Evolutionary conservation across 208 protist species (phyloP).

Genomic region (Trichomonas tenax): DNA sequence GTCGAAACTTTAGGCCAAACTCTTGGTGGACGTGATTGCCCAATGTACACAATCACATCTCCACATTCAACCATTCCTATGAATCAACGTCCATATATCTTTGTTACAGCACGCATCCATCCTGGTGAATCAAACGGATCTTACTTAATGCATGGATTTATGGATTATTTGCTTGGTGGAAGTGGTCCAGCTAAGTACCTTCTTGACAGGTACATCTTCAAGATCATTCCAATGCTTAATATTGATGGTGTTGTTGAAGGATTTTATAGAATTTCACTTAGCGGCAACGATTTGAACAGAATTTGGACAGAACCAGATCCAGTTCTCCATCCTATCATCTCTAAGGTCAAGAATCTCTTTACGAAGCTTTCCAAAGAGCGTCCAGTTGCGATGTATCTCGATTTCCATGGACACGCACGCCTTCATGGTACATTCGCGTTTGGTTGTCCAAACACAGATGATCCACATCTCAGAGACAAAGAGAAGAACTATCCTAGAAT

Average conservation of each 20-base stretch:
- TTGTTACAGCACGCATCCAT: constrained; percentile 81
- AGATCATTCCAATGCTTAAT: constrained; percentile 85
- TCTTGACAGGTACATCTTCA: neutral
- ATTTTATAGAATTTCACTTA: constrained; percentile 81
- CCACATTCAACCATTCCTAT: neutral
- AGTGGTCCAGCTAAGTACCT: neutral
- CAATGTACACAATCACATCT: neutral
- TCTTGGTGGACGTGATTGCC: neutral
- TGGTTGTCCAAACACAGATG: neutral
- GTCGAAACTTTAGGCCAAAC: neutral
- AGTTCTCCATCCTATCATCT: constrained; percentile 33
- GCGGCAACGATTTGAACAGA: constrained; percentile 79
- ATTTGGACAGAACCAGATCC: constrained; percentile 54
- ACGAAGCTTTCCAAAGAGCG: neutral
- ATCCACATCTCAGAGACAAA: neutral
- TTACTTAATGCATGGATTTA: constrained; percentile 74
- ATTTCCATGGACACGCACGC: neutral
- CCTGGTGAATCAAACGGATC: constrained; percentile 81
- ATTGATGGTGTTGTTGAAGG: constrained; percentile 88
- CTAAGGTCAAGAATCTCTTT: neutral
- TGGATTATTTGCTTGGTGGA: neutral
- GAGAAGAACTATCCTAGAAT: neutral
- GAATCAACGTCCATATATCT: constrained; percentile 36
- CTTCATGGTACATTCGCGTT: neutral
- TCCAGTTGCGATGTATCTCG: neutral